phyloP scores from a whole-genome alignment of 208 protist species.

The Trypanosoma rangeli region DNA sequence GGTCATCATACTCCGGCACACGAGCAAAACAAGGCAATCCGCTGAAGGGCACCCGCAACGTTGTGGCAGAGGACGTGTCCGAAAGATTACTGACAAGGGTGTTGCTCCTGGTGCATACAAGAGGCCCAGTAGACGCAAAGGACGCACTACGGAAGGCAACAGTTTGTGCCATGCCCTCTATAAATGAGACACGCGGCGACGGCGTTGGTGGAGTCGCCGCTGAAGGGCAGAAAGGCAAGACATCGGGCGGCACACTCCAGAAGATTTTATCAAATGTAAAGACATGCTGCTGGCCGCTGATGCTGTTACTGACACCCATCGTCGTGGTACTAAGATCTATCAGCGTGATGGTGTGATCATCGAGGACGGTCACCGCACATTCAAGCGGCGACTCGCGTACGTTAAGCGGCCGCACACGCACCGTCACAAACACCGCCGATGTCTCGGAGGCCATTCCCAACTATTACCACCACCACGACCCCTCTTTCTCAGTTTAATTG shows the following conservation, averaged over 20 bases:
- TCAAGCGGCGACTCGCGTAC: constrained; percentile 52
- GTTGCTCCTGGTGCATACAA: constrained; percentile 4
- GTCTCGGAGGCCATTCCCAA: constrained; percentile 56
- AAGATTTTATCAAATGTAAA: constrained; percentile 81
- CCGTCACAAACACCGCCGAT: constrained; percentile 71
- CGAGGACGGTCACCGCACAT: constrained; percentile 55
- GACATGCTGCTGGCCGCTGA: constrained; percentile 34
- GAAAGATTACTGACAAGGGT: neutral
- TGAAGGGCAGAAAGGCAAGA: constrained; percentile 44
- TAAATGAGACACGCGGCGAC: neutral
- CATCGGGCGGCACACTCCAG: constrained; percentile 51
- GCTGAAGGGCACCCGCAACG: neutral
- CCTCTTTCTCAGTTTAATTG: neutral
- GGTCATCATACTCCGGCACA: constrained; percentile 57
- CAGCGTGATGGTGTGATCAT: constrained; percentile 56
- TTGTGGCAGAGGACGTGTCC: neutral
- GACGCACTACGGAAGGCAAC: constrained; percentile 7
- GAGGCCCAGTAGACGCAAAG: neutral
- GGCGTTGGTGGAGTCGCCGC: constrained; percentile 9
- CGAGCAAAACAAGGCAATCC: constrained; percentile 51
- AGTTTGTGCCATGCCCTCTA: constrained; percentile 4
- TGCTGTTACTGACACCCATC: constrained; percentile 11
- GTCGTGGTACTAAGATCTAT: constrained; percentile 31
- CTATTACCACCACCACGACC: neutral
- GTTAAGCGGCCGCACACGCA: constrained; percentile 73